phyloP scores from a whole-genome alignment of 225 moss, liverwort and hornwort genomes.

The Physcomitrellopsis africana region DNA sequence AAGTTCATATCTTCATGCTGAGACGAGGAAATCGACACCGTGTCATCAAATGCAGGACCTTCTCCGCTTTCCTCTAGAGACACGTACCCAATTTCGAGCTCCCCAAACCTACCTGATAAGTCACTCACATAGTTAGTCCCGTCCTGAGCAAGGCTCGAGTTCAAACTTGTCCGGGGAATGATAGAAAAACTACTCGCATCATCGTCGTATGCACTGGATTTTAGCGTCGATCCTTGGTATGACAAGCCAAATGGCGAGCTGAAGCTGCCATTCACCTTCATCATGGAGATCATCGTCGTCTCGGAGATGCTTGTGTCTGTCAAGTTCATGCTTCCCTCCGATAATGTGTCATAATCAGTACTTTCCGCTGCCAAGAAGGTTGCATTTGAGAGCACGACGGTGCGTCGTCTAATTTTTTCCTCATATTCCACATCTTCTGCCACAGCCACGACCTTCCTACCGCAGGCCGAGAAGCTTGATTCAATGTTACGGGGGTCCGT shows the following conservation, averaged over 20 bases:
- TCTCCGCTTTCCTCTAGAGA: constrained; percentile 62
- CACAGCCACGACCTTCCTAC: constrained; percentile 47
- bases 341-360: constrained; percentile 41
- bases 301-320: constrained; percentile 53
- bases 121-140: constrained; percentile 44
- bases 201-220: constrained; percentile 57
- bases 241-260: constrained; percentile 39
- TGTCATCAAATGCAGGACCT: constrained; percentile 56
- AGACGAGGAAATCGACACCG: constrained; percentile 55
- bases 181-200: constrained; percentile 63
- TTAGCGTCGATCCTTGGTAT: constrained; percentile 45
- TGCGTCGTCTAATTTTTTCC: constrained; percentile 19
- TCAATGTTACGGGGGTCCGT: constrained; percentile 22
- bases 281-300: constrained; percentile 52
- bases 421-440: constrained; percentile 37
- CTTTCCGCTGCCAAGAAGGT: constrained; percentile 42
- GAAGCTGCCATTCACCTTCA: constrained; percentile 55
- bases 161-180: constrained; percentile 53
- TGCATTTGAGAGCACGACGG: constrained; percentile 27
- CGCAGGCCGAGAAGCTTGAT: constrained; percentile 52
- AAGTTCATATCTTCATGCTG: constrained; percentile 44
- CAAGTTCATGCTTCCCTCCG: constrained; percentile 45
- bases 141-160: constrained; percentile 43
- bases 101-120: constrained; percentile 51
- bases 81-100: constrained; percentile 59